phyloP scores from a whole-genome alignment of 2,329 filamentous ascomycete species.

The Fusarium hostae region DNA sequence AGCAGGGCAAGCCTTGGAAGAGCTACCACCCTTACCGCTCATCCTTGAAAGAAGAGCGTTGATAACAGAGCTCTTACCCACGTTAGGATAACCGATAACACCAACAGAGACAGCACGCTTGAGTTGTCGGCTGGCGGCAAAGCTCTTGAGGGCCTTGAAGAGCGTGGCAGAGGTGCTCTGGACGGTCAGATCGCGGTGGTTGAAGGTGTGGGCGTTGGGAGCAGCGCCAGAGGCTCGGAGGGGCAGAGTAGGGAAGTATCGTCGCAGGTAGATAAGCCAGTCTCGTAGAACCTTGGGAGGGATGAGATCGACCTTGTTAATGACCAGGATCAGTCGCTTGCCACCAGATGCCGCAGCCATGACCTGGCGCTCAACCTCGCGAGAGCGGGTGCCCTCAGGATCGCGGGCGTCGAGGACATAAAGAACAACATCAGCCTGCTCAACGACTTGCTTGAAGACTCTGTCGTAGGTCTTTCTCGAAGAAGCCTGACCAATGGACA shows the following conservation, averaged over 20 bases:
- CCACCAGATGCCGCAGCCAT: conserved; percentile 86
- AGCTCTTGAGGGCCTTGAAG: conserved; percentile 90
- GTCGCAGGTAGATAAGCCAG: conserved; percentile 86
- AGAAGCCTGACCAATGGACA: conserved; percentile 64
- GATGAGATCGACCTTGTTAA: conserved; percentile 96
- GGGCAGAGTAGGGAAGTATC: conserved; percentile 91
- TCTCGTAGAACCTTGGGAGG: conserved; percentile 82
- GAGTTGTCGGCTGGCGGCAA: conserved; percentile 82
- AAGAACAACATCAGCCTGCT: conserved; percentile 88
- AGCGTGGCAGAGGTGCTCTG: conserved; percentile 86
- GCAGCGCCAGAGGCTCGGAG: conserved; percentile 85
- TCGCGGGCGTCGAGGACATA: conserved; percentile 95
- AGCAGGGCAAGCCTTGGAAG: conserved; percentile 78
- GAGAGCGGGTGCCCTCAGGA: conserved; percentile 88
- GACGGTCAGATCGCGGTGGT: conserved; percentile 88
- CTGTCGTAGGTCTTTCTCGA: conserved; percentile 94
- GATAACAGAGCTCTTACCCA: conserved; percentile 96
- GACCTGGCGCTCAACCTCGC: conserved; percentile 88
- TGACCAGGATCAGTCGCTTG: conserved; percentile 88
- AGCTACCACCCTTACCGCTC: conserved; percentile 68
- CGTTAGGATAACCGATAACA: conserved; percentile 95
- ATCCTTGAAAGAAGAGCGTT: conserved; percentile 87
- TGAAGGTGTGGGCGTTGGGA: conserved; percentile 88
- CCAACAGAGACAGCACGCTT: conserved; percentile 92
- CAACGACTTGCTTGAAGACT: conserved; percentile 92